A percentile compares a stretch with the other conserved stretches of the same genome.
These are phyloP conservation scores for Lachnellula subtilissima DNA, from an alignment of 2,329 filamentous ascomycete species.

Conservation along the genomic window DNA sequence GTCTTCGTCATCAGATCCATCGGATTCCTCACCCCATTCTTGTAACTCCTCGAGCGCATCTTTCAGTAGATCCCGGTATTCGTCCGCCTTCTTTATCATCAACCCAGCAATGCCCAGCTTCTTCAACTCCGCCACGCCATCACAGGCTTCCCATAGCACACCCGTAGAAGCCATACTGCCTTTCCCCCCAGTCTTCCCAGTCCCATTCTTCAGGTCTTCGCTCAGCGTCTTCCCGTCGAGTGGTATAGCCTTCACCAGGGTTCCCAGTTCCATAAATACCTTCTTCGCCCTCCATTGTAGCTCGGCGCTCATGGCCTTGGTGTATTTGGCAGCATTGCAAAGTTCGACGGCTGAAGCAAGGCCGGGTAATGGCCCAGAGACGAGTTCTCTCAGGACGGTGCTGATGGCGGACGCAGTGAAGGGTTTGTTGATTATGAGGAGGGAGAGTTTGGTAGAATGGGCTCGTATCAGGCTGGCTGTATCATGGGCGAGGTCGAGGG, in stretches of 20 bases:
- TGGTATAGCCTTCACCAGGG: constrained; percentile 57
- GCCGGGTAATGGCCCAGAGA: constrained; percentile 66
- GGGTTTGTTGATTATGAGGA: constrained; percentile 80
- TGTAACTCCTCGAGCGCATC: constrained; percentile 83
- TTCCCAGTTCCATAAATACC: constrained; percentile 57
- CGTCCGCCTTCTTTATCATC: constrained; percentile 65
- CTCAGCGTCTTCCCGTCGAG: constrained; percentile 50
- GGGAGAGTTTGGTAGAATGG: constrained; percentile 80
- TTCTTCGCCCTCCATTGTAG: constrained; percentile 54
- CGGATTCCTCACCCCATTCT: constrained; percentile 72
- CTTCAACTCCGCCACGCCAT: constrained; percentile 61
- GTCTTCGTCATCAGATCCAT: constrained; percentile 50
- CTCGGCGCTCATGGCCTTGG: constrained; percentile 58
- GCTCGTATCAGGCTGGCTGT: constrained; percentile 70
- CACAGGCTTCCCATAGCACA: constrained; percentile 78
- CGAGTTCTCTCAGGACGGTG: constrained; percentile 67
- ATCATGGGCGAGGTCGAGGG: constrained; percentile 66
- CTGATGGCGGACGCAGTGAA: constrained; percentile 75
- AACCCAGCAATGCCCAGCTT: constrained; percentile 65
- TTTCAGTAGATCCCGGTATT: constrained; percentile 69
- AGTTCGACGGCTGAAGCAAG: constrained; percentile 67
- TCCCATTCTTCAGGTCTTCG: constrained; percentile 43
- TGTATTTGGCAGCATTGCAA: constrained; percentile 58
- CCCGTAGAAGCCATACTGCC: constrained; percentile 64
- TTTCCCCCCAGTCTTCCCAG: constrained; percentile 35